phyloP scores from a whole-genome alignment of 1,139 yeast genomes.

The Entelexis paramagnoliae region DNA sequence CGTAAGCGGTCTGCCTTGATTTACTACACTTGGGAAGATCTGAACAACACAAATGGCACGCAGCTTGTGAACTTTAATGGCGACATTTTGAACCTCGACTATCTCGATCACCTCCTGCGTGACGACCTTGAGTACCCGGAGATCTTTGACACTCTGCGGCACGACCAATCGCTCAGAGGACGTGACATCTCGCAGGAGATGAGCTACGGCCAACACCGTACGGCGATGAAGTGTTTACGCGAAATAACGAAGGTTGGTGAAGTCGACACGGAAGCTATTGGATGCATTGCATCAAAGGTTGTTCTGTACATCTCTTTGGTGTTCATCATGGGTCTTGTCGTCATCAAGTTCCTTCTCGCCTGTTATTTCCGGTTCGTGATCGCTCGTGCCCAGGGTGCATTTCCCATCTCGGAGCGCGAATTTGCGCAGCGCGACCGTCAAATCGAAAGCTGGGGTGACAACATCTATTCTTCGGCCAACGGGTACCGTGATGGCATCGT shows the following conservation, averaged over 20 bases:
- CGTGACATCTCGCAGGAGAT: conserved; percentile 71
- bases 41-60: conserved; percentile 51
- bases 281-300: conserved; percentile 86
- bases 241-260: conserved; percentile 84
- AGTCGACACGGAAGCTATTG: conserved; percentile 80
- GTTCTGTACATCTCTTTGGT: conserved; percentile 72
- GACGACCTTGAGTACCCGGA: conserved; percentile 64
- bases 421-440: conserved; percentile 47
- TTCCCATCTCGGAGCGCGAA: conserved; percentile 44
- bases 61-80: conserved; percentile 83
- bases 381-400: conserved; percentile 72
- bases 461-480: conserved; percentile 39
- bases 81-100: conserved; percentile 67
- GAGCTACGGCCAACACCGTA: conserved; percentile 57
- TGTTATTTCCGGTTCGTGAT: conserved; percentile 81
- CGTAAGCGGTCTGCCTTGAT: conserved; percentile 53
- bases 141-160: conserved; percentile 52
- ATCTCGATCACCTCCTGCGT: conserved; percentile 60
- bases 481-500: conserved; percentile 17
- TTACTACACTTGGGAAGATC: conserved; percentile 83
- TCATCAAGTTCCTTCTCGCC: conserved; percentile 69
- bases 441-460: conserved; percentile 71
- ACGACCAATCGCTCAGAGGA: conserved; percentile 52
- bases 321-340: conserved; percentile 71
- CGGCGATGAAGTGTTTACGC: conserved; percentile 70